phyloP scores from a whole-genome alignment of 305 asterid genomes.

The Fraxinus dipetala region DNA sequence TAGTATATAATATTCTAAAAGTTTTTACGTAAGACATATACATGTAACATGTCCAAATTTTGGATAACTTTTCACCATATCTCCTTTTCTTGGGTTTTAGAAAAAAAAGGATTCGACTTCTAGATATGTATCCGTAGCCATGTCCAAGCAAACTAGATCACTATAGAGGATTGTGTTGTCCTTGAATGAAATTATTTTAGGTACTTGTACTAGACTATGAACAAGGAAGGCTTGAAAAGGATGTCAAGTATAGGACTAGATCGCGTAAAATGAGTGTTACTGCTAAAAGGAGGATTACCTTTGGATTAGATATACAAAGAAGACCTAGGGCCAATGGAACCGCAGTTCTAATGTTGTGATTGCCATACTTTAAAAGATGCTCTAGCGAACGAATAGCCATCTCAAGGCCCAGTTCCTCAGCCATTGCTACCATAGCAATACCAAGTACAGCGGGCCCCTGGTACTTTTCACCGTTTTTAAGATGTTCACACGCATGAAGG shows the following conservation, averaged over 20 bases:
- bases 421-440: constrained; percentile 98
- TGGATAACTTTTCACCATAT: neutral
- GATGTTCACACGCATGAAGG: constrained; percentile 86
- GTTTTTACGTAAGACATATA: neutral
- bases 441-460: constrained; percentile 98
- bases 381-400: constrained; percentile 96
- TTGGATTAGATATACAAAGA: constrained; percentile 91
- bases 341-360: constrained; percentile 82
- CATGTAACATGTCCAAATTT: neutral
- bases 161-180: neutral
- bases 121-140: neutral
- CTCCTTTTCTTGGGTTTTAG: neutral
- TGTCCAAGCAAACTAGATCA: neutral
- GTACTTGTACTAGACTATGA: neutral
- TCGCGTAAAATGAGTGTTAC: neutral
- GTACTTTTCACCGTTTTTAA: constrained; percentile 75
- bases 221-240: neutral
- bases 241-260: neutral
- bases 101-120: neutral
- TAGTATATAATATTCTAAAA: neutral
- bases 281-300: constrained; percentile 39
- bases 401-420: constrained; percentile 86
- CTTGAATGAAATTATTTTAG: neutral
- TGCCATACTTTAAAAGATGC: constrained; percentile 87
- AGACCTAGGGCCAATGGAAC: constrained; percentile 94